Base-by-base conservation (phyloP, 495 filamentous ascomycete species). In the Tuber melanosporum region DNA sequence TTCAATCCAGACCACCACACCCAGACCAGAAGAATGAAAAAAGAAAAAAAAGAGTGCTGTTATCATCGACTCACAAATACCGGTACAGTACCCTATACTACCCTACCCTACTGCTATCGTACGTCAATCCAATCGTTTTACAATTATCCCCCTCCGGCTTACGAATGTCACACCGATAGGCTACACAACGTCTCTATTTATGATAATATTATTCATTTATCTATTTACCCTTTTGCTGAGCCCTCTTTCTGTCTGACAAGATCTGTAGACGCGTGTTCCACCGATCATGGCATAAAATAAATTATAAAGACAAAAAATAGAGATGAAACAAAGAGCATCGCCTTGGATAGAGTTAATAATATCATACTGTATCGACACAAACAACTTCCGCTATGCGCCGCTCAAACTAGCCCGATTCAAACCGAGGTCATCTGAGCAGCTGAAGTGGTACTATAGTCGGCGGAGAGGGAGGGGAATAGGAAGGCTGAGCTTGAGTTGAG, bases 1-100 rank as follows among this genome's bases (percentile, higher is more conserved):
- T 66, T 66, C 57, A 66, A 66, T 66, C 14, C 57, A 15, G 57
- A 17, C 57, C 57, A 49, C 36, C n/a, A 72, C 36, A n/a, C 71
- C 15, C 57, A 36, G 12, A 32, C 52, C 10, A 22, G 52, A 62
- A 1, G 26, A 62, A 62, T 62, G n/a, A 47, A 19, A 17, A 47
- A 5, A 19, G 45, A 10, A 1, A 26, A 9, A 5, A 26, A 62
- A 62, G 12, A 26, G 52, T 62, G n/a, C n/a, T 9, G 26, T 14
- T 66, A 66, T 66, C 57, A 17, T 36, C 57, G 12, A 36, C 57
- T 12, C 3, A 10, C 52, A 10, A 62, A 43, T 43, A 43, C 39
- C 39, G 42, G 9, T 8, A 43, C 42, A 3, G 39, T 41, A 41
- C 39, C 39, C 39, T 41, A 41, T 1, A 2, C 39, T 41, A 41